Evolutionary conservation across 768 basidiomycete genomes (phyloP), one percentile per base, ranked within the genome.

Genomic region (Tylopilus sp.): DNA sequence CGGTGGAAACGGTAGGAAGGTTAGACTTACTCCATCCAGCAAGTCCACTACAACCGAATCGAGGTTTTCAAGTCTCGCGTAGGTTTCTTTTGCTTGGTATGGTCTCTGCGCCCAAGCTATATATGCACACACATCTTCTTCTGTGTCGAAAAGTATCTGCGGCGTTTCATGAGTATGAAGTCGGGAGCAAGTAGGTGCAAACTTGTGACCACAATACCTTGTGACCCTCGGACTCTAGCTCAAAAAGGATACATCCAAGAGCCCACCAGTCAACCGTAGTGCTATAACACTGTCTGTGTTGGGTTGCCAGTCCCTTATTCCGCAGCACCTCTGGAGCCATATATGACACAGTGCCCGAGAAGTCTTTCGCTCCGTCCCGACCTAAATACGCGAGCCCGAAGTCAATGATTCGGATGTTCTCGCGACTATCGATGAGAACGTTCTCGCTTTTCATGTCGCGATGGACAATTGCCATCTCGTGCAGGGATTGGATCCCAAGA

Each of bases 401-500:
- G 48, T 76, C 76, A 3, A 70, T 61, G 17, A 78, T 73, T 22
- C 70, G 69, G 20, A 76, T 58, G 33, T 76, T 75, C 44, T 67
- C 67, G 4, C 59, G 61, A 7, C 51, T 54, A 53, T 76, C 76
- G 45, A 87, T 71, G n/a, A 88, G 74, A 39, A 88, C 75, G 52
- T 88, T 87, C 69, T 82, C 81, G 3, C 83, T 77, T 59, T 88
- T 87, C 50, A 88, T 75, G 54, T 86, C 83, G 13, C 84, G 76
- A 64, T 86, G 84, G 28, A 86, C 76, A 48, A 87, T 79, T 39
- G 82, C 83, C 63, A 81, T 75, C 22, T 67, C 67, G 56, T 86
- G 84, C 38, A 88, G 65, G 38, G 69, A 62, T 3, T 65, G 52
- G n/a, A 77, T 60, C 1, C 75, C 75, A 26, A 70, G 68, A 6